Evolutionary conservation across 169 alveolate species (phyloP).

Genomic region (Condylostoma magnum): DNA sequence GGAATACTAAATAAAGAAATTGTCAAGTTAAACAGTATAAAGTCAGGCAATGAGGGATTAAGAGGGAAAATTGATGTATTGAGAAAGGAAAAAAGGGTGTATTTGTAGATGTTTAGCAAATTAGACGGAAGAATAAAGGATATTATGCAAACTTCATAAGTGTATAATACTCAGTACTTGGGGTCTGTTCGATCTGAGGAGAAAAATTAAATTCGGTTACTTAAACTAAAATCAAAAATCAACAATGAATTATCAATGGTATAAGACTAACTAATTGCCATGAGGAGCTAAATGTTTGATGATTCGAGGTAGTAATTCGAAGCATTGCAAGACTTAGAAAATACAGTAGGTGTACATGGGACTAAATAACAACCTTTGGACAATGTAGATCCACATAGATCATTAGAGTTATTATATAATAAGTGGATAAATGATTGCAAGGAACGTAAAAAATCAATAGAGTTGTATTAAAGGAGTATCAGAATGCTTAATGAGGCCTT

Average conservation of each 20-base stretch:
- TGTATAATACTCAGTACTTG: background rate
- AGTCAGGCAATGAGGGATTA: constrained; percentile 5
- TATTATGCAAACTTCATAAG: background rate
- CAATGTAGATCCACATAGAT: constrained; percentile 26
- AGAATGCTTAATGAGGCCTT: background rate
- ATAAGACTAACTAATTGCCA: constrained; percentile 39
- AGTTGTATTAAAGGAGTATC: constrained; percentile 1
- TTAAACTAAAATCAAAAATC: constrained; percentile 6
- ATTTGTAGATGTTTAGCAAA: background rate
- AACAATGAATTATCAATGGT: constrained; percentile 16
- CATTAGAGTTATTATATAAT: background rate
- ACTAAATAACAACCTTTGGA: background rate
- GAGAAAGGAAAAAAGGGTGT: constrained; percentile 14
- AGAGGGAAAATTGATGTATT: constrained; percentile 18
- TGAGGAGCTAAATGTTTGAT: constrained; percentile 20
- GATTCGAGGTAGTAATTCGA: constrained; percentile 45
- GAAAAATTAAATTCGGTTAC: background rate
- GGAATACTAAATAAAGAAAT: constrained; percentile 15
- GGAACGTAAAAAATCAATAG: background rate
- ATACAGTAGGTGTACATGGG: background rate
- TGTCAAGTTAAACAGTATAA: constrained; percentile 12
- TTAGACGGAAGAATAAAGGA: background rate
- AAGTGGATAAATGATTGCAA: constrained; percentile 10
- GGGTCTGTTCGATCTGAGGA: background rate
- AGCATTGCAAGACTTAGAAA: background rate